Evolutionary conservation across 257 asterid genomes (phyloP).

Genomic region (Gynochthodes officinalis): DNA sequence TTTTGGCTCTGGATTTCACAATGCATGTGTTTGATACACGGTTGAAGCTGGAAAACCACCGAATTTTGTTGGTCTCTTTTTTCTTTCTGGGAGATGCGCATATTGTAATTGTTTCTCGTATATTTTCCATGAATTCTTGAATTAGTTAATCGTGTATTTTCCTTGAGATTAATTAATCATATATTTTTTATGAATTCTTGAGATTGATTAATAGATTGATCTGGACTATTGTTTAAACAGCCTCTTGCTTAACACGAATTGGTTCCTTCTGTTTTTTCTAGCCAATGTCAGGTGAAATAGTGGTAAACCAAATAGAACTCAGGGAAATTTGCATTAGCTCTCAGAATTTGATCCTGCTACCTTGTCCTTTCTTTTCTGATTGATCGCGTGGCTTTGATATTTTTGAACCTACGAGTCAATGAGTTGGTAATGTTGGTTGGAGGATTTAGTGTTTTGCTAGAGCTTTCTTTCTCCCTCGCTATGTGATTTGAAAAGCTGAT

Average conservation of each 20-base stretch:
- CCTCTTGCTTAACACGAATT: no score
- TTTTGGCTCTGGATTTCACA: constrained; percentile 21
- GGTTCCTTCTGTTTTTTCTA: no score
- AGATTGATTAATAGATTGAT: constrained; percentile 1
- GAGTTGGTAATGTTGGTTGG: constrained; percentile 15
- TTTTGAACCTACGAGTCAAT: neutral
- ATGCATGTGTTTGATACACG: constrained; percentile 10
- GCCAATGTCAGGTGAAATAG: no score
- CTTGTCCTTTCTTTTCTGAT: neutral
- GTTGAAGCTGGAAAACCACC: neutral
- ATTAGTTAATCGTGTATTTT: no score
- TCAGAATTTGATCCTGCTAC: neutral
- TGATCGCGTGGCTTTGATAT: neutral
- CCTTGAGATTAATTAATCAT: no score
- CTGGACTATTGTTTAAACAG: neutral
- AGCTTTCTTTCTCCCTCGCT: neutral
- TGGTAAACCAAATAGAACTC: no score
- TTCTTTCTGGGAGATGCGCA: neutral
- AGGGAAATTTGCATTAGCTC: no score
- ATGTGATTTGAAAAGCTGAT: neutral
- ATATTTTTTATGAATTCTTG: neutral
- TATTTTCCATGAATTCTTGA: neutral
- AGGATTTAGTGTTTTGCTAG: constrained; percentile 2
- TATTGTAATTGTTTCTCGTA: constrained; percentile 1
- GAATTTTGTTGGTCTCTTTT: neutral